Conservation (phyloP, 2,329 filamentous ascomycete genomes). For the Hymenoscyphus albidus region DNA sequence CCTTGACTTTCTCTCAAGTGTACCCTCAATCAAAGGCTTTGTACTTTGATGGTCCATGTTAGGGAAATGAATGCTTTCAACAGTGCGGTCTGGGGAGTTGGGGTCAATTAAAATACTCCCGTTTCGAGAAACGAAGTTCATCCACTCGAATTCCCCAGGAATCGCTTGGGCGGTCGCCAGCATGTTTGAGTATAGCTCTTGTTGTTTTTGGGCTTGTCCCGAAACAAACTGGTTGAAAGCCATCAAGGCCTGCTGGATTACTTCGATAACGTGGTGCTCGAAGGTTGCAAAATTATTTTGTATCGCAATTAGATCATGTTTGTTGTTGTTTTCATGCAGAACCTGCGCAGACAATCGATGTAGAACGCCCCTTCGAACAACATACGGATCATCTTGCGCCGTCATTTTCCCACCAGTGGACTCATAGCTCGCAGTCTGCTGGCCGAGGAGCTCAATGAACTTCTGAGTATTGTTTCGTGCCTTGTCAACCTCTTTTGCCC, state of each 20-base stretch:
- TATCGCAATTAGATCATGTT: conserved; percentile 85
- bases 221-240: conserved; percentile 78
- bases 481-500: conserved; percentile 88
- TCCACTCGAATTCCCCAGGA: conserved; percentile 86
- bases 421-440: conserved; percentile 77
- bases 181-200: conserved; percentile 80
- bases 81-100: conserved; percentile 65
- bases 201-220: conserved; percentile 76
- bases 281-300: conserved; percentile 87
- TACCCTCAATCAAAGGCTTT: conserved; percentile 79
- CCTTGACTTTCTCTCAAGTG: conserved; percentile 84
- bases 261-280: conserved; percentile 78
- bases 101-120: conserved; percentile 73
- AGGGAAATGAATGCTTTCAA: conserved; percentile 74
- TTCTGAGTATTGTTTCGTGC: conserved; percentile 83
- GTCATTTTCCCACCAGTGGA: conserved; percentile 68
- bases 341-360: conserved; percentile 88
- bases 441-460: conserved; percentile 89
- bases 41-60: conserved; percentile 83
- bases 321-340: conserved; percentile 92
- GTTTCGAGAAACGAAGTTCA: conserved; percentile 72
- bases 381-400: conserved; percentile 79
- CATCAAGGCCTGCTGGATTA: conserved; percentile 76
- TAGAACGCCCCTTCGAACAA: conserved; percentile 75
- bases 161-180: conserved; percentile 72